Evolutionary conservation across 208 protist genomes (phyloP).

Genomic region (Leishmania aethiopica): DNA sequence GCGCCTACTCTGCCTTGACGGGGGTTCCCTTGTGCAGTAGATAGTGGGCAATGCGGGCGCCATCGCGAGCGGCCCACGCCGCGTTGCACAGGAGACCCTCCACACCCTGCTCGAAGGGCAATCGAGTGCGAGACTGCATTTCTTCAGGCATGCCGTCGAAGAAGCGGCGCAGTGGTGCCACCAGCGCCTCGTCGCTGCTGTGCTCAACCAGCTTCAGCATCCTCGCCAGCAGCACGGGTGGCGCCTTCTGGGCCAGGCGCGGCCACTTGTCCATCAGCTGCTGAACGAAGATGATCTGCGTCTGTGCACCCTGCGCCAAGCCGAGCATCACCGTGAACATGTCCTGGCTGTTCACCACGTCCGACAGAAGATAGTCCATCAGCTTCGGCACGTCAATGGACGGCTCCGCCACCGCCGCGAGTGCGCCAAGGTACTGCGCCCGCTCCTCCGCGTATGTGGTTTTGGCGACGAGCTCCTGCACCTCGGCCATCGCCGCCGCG

Average conservation of each 20-base stretch:
- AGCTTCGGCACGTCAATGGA: constrained; percentile 41
- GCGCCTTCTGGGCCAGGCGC: constrained; percentile 45
- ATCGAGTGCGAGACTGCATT: constrained; percentile 20
- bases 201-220: constrained; percentile 57
- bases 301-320: constrained; percentile 38
- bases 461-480: constrained; percentile 46
- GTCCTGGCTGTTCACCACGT: constrained; percentile 69
- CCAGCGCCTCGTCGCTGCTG: constrained; percentile 37
- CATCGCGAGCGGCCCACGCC: constrained; percentile 44
- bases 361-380: constrained; percentile 70
- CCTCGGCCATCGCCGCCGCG: constrained; percentile 39
- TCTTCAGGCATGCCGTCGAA: constrained; percentile 14
- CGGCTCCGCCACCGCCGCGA: constrained; percentile 40
- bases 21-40: constrained; percentile 6
- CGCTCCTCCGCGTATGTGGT: constrained; percentile 58
- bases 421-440: constrained; percentile 49
- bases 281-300: constrained; percentile 30
- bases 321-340: constrained; percentile 47
- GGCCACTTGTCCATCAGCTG: constrained; percentile 52
- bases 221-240: constrained; percentile 50
- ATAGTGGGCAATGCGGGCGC: constrained; percentile 7
- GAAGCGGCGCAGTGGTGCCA: constrained; percentile 50
- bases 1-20: neutral
- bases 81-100: constrained; percentile 53
- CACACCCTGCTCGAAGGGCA: constrained; percentile 37